Evolutionary conservation across 176 grass and related monocot genomes (phyloP).

Genomic region (Themeda triandra): DNA sequence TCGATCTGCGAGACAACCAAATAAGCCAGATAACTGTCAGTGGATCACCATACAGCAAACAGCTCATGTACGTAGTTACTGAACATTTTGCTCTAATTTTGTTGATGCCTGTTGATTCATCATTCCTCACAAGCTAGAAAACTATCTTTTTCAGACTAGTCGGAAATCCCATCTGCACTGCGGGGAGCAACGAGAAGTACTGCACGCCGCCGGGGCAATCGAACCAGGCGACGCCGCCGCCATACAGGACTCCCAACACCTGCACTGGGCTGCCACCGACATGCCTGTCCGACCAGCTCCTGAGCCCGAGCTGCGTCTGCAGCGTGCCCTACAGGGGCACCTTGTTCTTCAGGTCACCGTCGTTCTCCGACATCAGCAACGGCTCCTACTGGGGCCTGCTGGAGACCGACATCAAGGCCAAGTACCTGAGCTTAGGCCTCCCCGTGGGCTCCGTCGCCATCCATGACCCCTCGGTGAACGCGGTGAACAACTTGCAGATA

Average conservation of each 20-base stretch:
- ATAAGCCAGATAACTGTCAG: constrained; percentile 30
- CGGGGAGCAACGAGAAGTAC: constrained; percentile 18
- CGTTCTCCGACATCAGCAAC: constrained; percentile 71
- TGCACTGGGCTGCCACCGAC: constrained; percentile 21
- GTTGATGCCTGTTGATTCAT: neutral
- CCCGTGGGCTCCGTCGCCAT: constrained; percentile 58
- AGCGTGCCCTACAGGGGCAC: constrained; percentile 71
- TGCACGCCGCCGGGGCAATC: constrained; percentile 40
- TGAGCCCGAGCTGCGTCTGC: constrained; percentile 68
- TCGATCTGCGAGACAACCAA: constrained; percentile 65
- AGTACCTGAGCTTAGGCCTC: neutral
- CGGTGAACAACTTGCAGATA: constrained; percentile 49
- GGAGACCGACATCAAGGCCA: constrained; percentile 32
- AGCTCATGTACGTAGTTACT: constrained; percentile 49
- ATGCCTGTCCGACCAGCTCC: constrained; percentile 37
- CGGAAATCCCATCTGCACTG: constrained; percentile 61
- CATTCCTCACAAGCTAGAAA: neutral
- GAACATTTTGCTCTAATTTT: neutral
- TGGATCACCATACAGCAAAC: constrained; percentile 35
- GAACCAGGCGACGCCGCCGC: neutral
- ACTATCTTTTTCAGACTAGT: constrained; percentile 44
- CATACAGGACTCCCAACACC: constrained; percentile 44
- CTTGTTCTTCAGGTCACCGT: constrained; percentile 65
- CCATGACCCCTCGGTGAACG: constrained; percentile 35
- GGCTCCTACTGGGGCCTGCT: constrained; percentile 35